Evolutionary conservation across 805 yeast genomes (phyloP).

Genomic region (Cyberlindnera galapagoensis): DNA sequence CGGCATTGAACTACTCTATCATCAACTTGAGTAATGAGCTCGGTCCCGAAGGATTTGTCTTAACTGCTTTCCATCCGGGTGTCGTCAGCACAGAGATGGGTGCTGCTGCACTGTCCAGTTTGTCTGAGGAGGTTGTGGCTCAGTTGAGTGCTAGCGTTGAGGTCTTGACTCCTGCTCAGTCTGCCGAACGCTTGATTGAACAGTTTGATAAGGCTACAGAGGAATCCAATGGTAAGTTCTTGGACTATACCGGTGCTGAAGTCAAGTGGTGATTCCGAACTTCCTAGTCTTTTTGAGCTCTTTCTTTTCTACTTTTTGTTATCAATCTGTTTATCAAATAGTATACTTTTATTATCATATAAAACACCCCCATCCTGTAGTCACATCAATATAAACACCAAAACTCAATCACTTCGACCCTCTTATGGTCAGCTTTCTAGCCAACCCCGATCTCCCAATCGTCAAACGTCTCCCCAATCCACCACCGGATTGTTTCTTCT

Average conservation of each 20-base stretch:
- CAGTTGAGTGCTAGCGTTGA: no score
- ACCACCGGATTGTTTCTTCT: slow-evolving; percentile 26
- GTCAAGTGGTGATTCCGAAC: slow-evolving; percentile 5
- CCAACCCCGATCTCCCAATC: slow-evolving; percentile 29
- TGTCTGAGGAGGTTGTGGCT: neutral
- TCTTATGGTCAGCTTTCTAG: slow-evolving; percentile 28
- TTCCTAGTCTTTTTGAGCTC: no score
- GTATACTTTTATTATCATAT: no score
- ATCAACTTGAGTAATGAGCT: slow-evolving; percentile 25
- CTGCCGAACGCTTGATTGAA: slow-evolving; percentile 17
- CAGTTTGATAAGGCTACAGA: slow-evolving; percentile 17
- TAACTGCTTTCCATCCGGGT: slow-evolving; percentile 34
- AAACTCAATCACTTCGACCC: no score
- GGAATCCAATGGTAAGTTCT: slow-evolving; percentile 25
- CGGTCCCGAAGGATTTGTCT: slow-evolving; percentile 22
- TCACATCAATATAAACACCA: no score
- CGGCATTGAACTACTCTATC: slow-evolving; percentile 29
- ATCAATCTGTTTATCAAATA: no score
- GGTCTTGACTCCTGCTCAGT: slow-evolving; percentile 22
- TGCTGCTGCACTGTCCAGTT: no score
- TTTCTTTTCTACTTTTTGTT: no score
- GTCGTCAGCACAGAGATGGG: slow-evolving; percentile 32
- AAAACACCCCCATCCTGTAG: no score
- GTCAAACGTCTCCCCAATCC: slow-evolving; percentile 28
- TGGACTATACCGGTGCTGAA: slow-evolving; percentile 19